These are phyloP conservation scores for Mycena capillaripes DNA, from an alignment of 768 basidiomycete species.

Conservation along the genomic window DNA sequence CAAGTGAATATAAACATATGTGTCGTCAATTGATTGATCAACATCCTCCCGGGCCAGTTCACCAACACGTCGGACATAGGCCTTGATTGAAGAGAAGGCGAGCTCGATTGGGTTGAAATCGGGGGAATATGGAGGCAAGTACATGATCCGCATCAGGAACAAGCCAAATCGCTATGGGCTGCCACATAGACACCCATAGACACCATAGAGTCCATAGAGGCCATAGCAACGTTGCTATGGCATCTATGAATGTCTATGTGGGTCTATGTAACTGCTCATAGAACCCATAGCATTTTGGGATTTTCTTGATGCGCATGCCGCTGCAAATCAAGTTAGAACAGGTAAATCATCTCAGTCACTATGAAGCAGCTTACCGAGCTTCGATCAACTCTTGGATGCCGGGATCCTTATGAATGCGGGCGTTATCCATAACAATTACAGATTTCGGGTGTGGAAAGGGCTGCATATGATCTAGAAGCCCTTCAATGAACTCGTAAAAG, in stretches of 20 bases:
- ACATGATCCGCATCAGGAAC: no score
- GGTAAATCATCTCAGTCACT: background rate
- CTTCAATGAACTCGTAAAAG: conserved; percentile 49
- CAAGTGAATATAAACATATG: conserved; percentile 17
- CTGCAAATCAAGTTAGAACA: background rate
- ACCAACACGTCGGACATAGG: background rate
- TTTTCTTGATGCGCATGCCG: conserved; percentile 1
- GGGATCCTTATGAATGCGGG: conserved; percentile 48
- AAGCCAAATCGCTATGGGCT: no score
- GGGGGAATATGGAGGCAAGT: conserved; percentile 1
- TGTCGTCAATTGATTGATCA: conserved; percentile 1
- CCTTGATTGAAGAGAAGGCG: conserved; percentile 17
- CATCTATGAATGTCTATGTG: no score
- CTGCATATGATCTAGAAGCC: conserved; percentile 53
- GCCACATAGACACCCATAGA: no score
- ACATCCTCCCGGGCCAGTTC: conserved; percentile 5
- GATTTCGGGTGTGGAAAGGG: conserved; percentile 51
- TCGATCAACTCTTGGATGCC: conserved; percentile 46
- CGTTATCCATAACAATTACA: conserved; percentile 57
- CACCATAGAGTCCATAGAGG: no score
- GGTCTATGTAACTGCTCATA: no score
- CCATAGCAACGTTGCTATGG: no score
- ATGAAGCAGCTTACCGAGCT: conserved; percentile 40
- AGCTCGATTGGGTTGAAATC: conserved; percentile 18
- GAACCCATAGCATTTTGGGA: no score